Conservation (phyloP, 495 filamentous ascomycete genomes). For the Penicillium cataractarum region DNA sequence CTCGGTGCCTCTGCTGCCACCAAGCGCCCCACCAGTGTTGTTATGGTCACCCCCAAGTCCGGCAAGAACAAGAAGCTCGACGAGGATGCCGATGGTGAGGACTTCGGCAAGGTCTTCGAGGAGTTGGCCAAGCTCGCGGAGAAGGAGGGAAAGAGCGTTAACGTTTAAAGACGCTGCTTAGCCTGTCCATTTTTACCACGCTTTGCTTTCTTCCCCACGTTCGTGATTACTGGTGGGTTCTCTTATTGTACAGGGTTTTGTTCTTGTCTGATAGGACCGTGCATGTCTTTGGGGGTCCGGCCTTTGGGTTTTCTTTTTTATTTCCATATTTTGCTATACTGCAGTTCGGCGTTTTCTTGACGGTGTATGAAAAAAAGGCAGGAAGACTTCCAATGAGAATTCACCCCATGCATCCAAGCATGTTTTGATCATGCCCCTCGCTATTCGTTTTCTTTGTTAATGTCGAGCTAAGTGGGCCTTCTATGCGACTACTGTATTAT, state of each 20-base stretch:
- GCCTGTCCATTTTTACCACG: conserved; percentile 29
- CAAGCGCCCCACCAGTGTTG: conserved; percentile 93
- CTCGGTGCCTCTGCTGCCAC: conserved; percentile 89
- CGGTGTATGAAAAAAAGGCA: conserved; percentile 53
- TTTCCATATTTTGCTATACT: conserved; percentile 47
- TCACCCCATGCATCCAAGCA: conserved; percentile 23
- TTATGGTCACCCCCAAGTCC: conserved; percentile 74
- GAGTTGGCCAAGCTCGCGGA: conserved; percentile 73
- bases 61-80: conserved; percentile 57
- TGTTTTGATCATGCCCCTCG: not conserved
- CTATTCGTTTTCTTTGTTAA: not conserved
- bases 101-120: conserved; percentile 73
- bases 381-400: conserved; percentile 42
- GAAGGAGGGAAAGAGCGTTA: conserved; percentile 63
- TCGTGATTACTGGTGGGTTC: conserved; percentile 37
- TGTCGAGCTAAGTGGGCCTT: conserved; percentile 11
- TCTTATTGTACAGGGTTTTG: conserved; percentile 51
- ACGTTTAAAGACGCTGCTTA: conserved; percentile 41
- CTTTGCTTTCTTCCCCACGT: conserved; percentile 30
- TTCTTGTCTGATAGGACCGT: conserved; percentile 46
- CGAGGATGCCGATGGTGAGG: conserved; percentile 57
- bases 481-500: conserved; percentile 17
- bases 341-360: conserved; percentile 49
- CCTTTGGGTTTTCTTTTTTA: conserved; percentile 47
- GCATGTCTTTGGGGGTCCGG: conserved; percentile 51